Evolutionary conservation across 345 rosid species (phyloP).

Genomic region (Chamaenerion angustifolium): DNA sequence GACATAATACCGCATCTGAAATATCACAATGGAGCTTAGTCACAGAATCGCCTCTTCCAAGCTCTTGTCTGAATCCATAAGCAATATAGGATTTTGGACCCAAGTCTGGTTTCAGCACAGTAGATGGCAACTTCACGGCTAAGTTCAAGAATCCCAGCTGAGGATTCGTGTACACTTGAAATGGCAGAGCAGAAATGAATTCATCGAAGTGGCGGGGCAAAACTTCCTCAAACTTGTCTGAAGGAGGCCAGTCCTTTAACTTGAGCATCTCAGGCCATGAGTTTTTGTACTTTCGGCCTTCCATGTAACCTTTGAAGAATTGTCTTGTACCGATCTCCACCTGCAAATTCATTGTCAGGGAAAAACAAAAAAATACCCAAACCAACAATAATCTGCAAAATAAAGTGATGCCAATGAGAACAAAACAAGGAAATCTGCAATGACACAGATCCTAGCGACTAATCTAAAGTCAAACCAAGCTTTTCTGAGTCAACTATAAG

Average conservation of each 20-base stretch:
- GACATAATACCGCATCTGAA: constrained; percentile 72
- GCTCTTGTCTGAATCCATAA: constrained; percentile 60
- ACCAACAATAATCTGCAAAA: neutral
- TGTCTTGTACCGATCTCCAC: constrained; percentile 48
- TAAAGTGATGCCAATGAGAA: neutral
- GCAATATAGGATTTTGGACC: constrained; percentile 95
- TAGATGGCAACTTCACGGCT: constrained; percentile 57
- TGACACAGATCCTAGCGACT: too few species aligned
- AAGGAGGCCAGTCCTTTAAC: constrained; percentile 98
- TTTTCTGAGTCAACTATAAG: too few species aligned
- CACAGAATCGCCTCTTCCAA: constrained; percentile 91
- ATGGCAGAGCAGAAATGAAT: constrained; percentile 67
- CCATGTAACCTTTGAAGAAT: constrained; percentile 66
- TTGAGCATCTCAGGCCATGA: constrained; percentile 94
- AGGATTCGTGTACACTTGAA: constrained; percentile 70
- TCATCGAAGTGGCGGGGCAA: constrained; percentile 91
- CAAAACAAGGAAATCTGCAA: too few species aligned
- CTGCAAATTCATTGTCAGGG: constrained; percentile 17
- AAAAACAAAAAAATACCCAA: neutral
- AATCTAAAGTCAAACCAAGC: too few species aligned
- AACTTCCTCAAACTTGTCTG: constrained; percentile 67
- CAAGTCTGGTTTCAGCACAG: constrained; percentile 60
- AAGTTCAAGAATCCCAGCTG: constrained; percentile 64
- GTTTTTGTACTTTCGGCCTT: constrained; percentile 60
- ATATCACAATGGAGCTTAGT: constrained; percentile 90